Conservation (phyloP, 176 grass and related monocot species). For the Ananas comosus region DNA sequence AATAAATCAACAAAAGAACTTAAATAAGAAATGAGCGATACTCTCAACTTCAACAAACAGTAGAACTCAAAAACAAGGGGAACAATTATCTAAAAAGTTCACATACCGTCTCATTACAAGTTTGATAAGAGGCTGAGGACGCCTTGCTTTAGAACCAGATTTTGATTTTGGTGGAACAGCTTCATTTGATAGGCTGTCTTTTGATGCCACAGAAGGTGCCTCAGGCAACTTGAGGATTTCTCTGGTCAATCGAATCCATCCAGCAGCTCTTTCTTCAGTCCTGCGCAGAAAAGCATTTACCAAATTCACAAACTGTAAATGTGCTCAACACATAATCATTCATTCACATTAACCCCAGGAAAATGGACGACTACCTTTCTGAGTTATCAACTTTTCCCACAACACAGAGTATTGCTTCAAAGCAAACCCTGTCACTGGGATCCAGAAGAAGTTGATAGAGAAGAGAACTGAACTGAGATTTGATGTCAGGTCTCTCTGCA, state of each 20-base stretch:
- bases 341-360: conserved; percentile 10
- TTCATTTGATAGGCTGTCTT: conserved; percentile 48
- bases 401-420: conserved; percentile 96
- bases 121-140: conserved; percentile 90
- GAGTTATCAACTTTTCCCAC: conserved; percentile 92
- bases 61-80: not conserved
- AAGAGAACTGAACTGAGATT: conserved; percentile 81
- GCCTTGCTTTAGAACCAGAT: conserved; percentile 69
- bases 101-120: conserved; percentile 85
- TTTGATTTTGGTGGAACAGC: conserved; percentile 24
- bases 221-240: conserved; percentile 98
- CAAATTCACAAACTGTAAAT: not conserved
- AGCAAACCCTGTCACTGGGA: conserved; percentile 98
- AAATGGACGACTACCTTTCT: conserved; percentile 49
- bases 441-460: conserved; percentile 98
- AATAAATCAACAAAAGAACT: conserved; percentile 21
- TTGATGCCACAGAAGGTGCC: conserved; percentile 85
- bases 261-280: conserved; percentile 88
- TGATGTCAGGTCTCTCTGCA: conserved; percentile 93
- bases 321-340: not conserved
- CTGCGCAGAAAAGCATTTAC: conserved; percentile 35
- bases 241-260: conserved; percentile 94
- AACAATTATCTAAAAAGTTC: conserved; percentile 17
- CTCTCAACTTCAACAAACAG: not conserved
- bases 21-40: not conserved